Evolutionary conservation across 2,329 filamentous ascomycete genomes (phyloP).

Genomic region (Monosporascus ibericus): DNA sequence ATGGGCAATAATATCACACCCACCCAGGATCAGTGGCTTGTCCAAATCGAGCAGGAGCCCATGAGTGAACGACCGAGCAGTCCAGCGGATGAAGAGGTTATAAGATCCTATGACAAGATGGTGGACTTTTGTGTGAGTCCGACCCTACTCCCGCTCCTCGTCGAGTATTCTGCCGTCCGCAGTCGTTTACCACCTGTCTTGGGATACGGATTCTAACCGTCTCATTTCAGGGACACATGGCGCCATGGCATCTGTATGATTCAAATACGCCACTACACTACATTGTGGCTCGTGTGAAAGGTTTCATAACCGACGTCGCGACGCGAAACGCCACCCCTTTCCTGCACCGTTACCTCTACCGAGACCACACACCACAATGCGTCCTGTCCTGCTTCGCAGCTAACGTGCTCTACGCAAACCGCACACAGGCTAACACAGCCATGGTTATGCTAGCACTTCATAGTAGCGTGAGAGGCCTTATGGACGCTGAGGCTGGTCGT

Average conservation of each 20-base stretch:
- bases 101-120: conserved; percentile 13
- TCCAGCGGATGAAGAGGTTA: conserved; percentile 11
- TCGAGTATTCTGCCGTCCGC: too few species aligned
- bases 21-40: conserved; percentile 3
- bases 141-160: background rate
- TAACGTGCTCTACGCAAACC: conserved; percentile 23
- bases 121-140: conserved; percentile 14
- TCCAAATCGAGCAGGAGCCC: background rate
- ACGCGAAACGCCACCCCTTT: conserved; percentile 22
- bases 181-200: too few species aligned
- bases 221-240: conserved; percentile 9
- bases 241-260: conserved; percentile 24
- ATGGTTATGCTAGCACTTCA: conserved; percentile 23
- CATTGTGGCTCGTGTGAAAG: conserved; percentile 19
- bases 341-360: conserved; percentile 24
- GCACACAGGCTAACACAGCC: conserved; percentile 19
- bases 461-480: conserved; percentile 16
- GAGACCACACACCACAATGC: conserved; percentile 16
- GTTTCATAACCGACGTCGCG: conserved; percentile 20
- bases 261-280: conserved; percentile 19
- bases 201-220: conserved; percentile 2
- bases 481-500: conserved; percentile 4
- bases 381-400: conserved; percentile 26
- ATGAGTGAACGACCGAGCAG: conserved; percentile 6
- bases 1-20: conserved; percentile 1